A percentile compares a stretch with the other conserved stretches of the same genome.
These are phyloP conservation scores for Stephania yunnanensis DNA, from an alignment of 164 flowering plant genomes.

Conservation along the genomic window DNA sequence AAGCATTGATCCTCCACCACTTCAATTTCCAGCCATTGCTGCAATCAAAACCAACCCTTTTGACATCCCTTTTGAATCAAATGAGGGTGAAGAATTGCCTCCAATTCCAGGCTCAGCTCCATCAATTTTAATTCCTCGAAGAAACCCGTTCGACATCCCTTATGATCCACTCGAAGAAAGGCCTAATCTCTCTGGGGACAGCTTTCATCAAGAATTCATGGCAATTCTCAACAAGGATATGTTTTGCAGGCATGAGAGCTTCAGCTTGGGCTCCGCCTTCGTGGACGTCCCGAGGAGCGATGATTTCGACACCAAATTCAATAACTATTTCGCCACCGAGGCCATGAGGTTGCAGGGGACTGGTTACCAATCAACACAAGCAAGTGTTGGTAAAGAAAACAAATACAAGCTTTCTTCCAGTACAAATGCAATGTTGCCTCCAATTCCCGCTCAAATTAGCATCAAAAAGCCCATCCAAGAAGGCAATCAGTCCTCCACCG, in stretches of 20 bases:
- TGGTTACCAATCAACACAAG: constrained; percentile 33
- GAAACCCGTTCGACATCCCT: constrained; percentile 88
- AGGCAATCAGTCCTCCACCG: constrained; percentile 16
- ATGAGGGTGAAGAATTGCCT: constrained; percentile 44
- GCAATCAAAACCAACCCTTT: constrained; percentile 65
- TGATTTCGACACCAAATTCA: constrained; percentile 18
- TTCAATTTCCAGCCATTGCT: constrained; percentile 47
- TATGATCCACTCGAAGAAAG: constrained; percentile 71
- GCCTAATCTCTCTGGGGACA: constrained; percentile 54
- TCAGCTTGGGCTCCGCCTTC: constrained; percentile 50
- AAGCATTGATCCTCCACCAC: constrained; percentile 37
- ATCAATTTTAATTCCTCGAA: constrained; percentile 50
- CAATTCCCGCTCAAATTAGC: constrained; percentile 46
- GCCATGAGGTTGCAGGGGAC: constrained; percentile 33
- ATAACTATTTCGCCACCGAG: constrained; percentile 40
- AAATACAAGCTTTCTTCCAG: constrained; percentile 65
- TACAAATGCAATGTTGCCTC: constrained; percentile 51
- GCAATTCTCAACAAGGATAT: constrained; percentile 44
- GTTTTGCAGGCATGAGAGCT: constrained; percentile 67
- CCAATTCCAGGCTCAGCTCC: constrained; percentile 93
- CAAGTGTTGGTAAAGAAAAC: constrained; percentile 53
- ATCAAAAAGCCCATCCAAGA: constrained; percentile 28
- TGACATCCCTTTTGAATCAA: constrained; percentile 45
- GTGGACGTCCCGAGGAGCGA: constrained; percentile 34
- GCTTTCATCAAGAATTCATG: constrained; percentile 44